Conservation (phyloP, 805 yeast species). For the Candida multigemmis region DNA sequence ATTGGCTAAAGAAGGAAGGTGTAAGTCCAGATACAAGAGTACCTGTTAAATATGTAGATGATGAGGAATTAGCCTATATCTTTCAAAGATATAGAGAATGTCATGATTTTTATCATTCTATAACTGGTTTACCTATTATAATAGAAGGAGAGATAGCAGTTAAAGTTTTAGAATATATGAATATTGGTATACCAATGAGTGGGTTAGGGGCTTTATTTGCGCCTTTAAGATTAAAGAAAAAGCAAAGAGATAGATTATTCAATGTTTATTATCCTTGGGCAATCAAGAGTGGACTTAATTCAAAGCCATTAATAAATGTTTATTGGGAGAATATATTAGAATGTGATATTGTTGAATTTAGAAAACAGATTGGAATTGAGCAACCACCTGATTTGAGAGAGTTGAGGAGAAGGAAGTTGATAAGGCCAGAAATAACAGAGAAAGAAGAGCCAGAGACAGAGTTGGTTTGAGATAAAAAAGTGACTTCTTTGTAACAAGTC, state of each 20-base stretch:
- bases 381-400: conserved; percentile 68
- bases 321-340: conserved; percentile 86
- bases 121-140: conserved; percentile 81
- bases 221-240: conserved; percentile 61
- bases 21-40: conserved; percentile 92
- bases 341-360: conserved; percentile 61
- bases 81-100: conserved; percentile 92
- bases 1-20: conserved; percentile 79
- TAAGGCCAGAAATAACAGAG: neutral
- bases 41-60: conserved; percentile 78
- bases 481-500: too few relatives aligned
- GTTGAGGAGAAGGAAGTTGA: conserved; percentile 13
- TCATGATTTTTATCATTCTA: conserved; percentile 93
- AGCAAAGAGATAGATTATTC: conserved; percentile 55
- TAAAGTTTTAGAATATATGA: conserved; percentile 85
- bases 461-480: neutral
- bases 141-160: conserved; percentile 96
- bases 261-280: conserved; percentile 87
- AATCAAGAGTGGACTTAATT: conserved; percentile 55
- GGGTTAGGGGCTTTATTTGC: conserved; percentile 89
- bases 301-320: conserved; percentile 75
- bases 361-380: conserved; percentile 63
- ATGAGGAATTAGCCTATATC: conserved; percentile 86
- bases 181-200: conserved; percentile 91
- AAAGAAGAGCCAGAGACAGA: neutral